Conservation (phyloP, 192 early-diverging fungal species). For the Coemansia nantahalensis region DNA sequence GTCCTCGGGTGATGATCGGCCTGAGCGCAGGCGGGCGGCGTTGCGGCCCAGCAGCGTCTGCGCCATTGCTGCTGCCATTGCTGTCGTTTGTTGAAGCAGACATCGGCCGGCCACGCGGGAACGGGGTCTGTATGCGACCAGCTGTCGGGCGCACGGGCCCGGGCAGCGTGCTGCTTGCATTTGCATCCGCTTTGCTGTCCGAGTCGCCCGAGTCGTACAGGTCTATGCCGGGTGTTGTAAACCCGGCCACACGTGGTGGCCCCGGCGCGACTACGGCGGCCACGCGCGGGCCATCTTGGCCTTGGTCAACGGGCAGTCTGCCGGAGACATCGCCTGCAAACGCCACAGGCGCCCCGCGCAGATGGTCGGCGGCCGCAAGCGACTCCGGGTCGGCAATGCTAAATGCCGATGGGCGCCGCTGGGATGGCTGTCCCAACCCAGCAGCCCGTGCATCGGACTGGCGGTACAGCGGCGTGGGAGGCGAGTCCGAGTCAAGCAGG, state of each 20-base stretch:
- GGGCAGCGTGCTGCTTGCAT: too few relatives aligned
- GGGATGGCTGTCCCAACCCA: conserved; percentile 4
- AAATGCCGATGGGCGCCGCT: conserved; percentile 44
- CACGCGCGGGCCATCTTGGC: conserved; percentile 5
- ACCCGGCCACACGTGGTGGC: neutral
- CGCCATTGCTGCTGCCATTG: too few relatives aligned
- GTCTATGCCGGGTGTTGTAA: conserved; percentile 5
- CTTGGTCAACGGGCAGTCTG: too few relatives aligned
- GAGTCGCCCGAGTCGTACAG: neutral
- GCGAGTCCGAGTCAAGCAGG: conserved; percentile 30
- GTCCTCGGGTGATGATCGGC: neutral
- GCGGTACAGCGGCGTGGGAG: conserved; percentile 35
- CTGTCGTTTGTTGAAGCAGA: neutral
- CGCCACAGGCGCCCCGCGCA: too few relatives aligned
- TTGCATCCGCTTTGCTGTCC: neutral
- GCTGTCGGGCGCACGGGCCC: too few relatives aligned
- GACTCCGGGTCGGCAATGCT: conserved; percentile 33
- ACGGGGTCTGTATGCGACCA: conserved; percentile 38
- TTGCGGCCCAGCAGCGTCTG: too few relatives aligned
- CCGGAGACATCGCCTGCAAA: too few relatives aligned
- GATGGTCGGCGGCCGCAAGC: neutral
- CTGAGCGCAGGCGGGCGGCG: neutral
- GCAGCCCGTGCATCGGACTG: conserved; percentile 3
- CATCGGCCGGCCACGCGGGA: conserved; percentile 19
- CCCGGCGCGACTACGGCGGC: neutral